Percentiles rank a stretch among this genome's conserved stretches.
These are phyloP conservation scores for Niveomyces coronatus DNA, from an alignment of 2,329 filamentous ascomycete species.

Conservation along the genomic window DNA sequence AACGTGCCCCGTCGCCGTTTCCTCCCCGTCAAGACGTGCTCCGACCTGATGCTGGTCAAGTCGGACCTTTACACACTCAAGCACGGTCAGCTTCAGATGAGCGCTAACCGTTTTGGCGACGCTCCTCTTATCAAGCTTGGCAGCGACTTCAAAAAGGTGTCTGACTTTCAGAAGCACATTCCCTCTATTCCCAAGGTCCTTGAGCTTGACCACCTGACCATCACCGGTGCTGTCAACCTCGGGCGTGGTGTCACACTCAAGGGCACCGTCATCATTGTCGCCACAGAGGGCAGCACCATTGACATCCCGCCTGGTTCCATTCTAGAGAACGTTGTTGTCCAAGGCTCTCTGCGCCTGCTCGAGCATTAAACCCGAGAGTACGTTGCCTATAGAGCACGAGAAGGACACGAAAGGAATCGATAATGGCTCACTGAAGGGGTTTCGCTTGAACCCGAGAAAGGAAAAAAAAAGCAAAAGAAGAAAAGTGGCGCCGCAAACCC, in stretches of 20 bases:
- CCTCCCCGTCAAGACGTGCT: conserved; percentile 99
- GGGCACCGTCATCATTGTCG: conserved; percentile 98
- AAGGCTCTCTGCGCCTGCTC: conserved; percentile 76
- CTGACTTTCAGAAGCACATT: conserved; percentile 85
- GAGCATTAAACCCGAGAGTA: conserved; percentile 44
- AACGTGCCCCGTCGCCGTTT: conserved; percentile 96
- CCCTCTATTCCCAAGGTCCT: conserved; percentile 83
- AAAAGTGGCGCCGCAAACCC: neutral
- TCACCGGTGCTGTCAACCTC: conserved; percentile 94
- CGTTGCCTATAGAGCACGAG: too few relatives aligned
- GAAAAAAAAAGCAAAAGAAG: too few relatives aligned
- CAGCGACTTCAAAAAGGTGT: conserved; percentile 99
- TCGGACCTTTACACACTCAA: conserved; percentile 97
- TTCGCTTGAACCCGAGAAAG: too few relatives aligned
- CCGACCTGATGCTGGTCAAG: conserved; percentile 98
- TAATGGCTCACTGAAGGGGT: too few relatives aligned
- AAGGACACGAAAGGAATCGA: too few relatives aligned
- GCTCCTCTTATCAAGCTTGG: conserved; percentile 98
- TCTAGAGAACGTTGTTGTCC: conserved; percentile 96
- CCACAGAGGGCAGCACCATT: conserved; percentile 94
- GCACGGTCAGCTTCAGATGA: conserved; percentile 96
- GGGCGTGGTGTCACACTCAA: conserved; percentile 93
- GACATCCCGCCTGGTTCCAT: conserved; percentile 95
- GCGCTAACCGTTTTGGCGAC: conserved; percentile 90
- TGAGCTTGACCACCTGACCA: conserved; percentile 89